Base-by-base conservation (phyloP, 371 early-diverging fungal genomes). In the Apophysomyces trapeziformis region DNA sequence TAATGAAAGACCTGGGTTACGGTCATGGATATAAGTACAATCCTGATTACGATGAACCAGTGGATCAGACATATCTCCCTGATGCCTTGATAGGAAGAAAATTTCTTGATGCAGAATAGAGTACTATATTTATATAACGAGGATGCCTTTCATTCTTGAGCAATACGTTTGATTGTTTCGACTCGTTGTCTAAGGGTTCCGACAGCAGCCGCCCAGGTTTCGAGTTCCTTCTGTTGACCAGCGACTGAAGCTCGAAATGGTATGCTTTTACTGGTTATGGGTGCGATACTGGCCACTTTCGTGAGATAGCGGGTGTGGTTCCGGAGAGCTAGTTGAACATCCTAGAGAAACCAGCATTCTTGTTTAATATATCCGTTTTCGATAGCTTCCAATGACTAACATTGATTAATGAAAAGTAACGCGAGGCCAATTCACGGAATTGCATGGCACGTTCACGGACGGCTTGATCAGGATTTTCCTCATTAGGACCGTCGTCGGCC, bases 21-120 rank as follows among this genome's bases (percentile, higher is more conserved):
- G 87, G 87, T 1, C 66, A 87, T 47, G 93, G 85, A 1, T 95
- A 95, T 79, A 91, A 90, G 65, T 95, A 94, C 70, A 93, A 92
- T 69, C 95, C 96, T 4, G 90, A 88, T 65, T 90, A 82, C 63
- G 81, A 82, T 8, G 89, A 70, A n/a, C 89, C 90, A 0, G 87
- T 93, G 0, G 86, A 92, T 6, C 94, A 94, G 64, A 86, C 84
- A 4, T 94, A 93, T 74, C 74, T 94, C 1, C 94, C 94, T 8
- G 85, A 82, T 21, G 89, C 84, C 36, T 58, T 91, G n/a, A 73
- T 77, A 61, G 69, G 67, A 41, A 65, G 71, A 16, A 76, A 82
- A 26, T 93, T 90, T 68, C 70, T 93, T 37, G 81, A 81, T 38
- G 60, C 45, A 57, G 67, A 75, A 50, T 63, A 36, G n/a, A 18